Evolutionary conservation across 1,284 basidiomycete genomes (phyloP), one percentile per base, ranked within the genome.

Genomic region (Fereydounia khargensis): DNA sequence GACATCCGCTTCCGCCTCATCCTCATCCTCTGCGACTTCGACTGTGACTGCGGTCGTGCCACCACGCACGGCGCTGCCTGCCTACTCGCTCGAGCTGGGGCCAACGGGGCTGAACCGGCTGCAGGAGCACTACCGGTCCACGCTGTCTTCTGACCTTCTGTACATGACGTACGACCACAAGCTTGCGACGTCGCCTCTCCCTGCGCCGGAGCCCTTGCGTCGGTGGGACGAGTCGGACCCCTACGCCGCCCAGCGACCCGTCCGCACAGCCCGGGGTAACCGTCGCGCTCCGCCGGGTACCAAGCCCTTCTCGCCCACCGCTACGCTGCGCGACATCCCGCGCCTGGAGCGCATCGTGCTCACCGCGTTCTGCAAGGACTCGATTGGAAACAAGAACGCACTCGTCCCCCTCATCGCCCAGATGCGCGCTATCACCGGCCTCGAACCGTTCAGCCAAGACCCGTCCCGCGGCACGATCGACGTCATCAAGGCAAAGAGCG

Each of bases 381-480:
- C 88, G 3, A 80, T 91, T 39, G 76, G 78, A 37, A 89, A 83
- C 77, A 86, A 88, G 70, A 81, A 83, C 40, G 83, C 85, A 39
- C 81, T 98, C n/a, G 80, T 97, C 23, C 84, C 85, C 10, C 83
- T 87, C 8, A 83, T 97, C 61, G 90, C 90, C 80, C 87, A 89
- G 19, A 80, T 97, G 64, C 84, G 90, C 48, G 86, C 88, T 9
- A 83, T 98, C 53, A 87, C 89, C 0, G 94, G 92, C 23, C 86
- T 92, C 78, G 86, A 85, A 2, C 79, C 68, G 20, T 20, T 65
- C 16, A 18, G 16, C 43, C 38, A 24, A 14, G 20, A 49, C 1
- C 9, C 38, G 9, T 24, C 18, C 11, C 18, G 55, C 5, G 73
- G 71, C 2, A 57, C 66, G 36, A 86, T 98, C 31, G 82, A 91